Evolutionary conservation across 2,329 filamentous ascomycete genomes (phyloP), one percentile per base, ranked within the genome.

Genomic region (Aureobasidium vineae): DNA sequence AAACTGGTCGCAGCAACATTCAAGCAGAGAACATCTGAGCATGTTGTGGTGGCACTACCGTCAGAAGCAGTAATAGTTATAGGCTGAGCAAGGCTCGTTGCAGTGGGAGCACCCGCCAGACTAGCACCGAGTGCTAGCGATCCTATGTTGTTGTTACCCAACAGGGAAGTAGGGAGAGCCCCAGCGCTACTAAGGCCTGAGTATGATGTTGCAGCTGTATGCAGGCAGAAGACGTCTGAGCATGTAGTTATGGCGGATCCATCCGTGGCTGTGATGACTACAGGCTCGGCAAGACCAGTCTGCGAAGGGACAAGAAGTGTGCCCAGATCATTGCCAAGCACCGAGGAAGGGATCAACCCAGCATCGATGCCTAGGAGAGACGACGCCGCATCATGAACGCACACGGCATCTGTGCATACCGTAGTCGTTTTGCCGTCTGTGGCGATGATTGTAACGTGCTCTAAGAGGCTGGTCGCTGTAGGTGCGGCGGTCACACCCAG

Each of bases 41-140:
- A 60, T 33, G 56, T 60, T n/a, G 53, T 40, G 7, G 56, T 60
- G 8, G 56, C 16, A 47, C 40, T 3, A 21, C 40, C 40, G 16
- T 45, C 10, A 5, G 40, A 21, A 10, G 26, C 56, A 3, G 56
- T 40, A 16, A 60, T 47, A 13, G 41, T 47, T 2, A 60, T 19
- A 26, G 56, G 56, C 40, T 33, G 41, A 47, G 41, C 41, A 45
- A 47, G 56, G 26, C 40, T 60, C 5, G 41, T 60, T 23, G 56
- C 56, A 5, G 56, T 47, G 5, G 54, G 40, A 2, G 54, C 23
- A 13, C 36, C 41, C 10, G 26, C 45, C 19, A 63, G 15, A 53
- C 60, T 63, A 7, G n/a, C 50, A 54, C 50, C 50, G 8, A 57
- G 33, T 19, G 33, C 43, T 38, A 33, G 21, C 45, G 60, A 63